Conservation (phyloP, 1,284 basidiomycete species). For the Fomitopsis schrenkii region DNA sequence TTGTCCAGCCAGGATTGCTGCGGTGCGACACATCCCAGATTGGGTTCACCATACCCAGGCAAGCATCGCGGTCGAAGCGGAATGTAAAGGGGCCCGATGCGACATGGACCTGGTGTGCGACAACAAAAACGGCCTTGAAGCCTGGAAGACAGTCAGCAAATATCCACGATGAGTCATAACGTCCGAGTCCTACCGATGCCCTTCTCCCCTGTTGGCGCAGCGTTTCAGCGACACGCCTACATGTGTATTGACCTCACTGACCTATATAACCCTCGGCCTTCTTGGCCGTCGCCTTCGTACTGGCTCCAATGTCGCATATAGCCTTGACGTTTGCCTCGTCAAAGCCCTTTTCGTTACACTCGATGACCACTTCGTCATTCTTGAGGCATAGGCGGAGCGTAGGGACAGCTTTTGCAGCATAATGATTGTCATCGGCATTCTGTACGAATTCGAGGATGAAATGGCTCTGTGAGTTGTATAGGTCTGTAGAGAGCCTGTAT, state of each 20-base stretch:
- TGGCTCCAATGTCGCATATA: background rate
- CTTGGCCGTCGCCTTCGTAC: background rate
- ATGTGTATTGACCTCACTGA: background rate
- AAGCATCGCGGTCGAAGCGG: background rate
- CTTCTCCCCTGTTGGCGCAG: background rate
- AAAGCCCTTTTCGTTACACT: background rate
- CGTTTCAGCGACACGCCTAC: background rate
- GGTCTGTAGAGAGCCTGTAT: background rate
- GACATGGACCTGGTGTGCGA: background rate
- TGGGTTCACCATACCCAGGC: background rate
- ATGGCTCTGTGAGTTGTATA: background rate
- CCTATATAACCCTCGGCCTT: background rate
- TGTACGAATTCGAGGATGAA: background rate
- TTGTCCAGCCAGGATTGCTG: background rate
- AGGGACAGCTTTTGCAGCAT: background rate
- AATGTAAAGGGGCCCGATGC: background rate
- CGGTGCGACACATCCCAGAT: background rate
- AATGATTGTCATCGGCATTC: background rate
- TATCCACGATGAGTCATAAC: too few species aligned
- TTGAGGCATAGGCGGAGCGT: background rate
- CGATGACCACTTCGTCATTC: background rate
- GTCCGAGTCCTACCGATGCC: background rate
- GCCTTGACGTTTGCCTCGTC: background rate
- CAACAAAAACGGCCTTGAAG: background rate
- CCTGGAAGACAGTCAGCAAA: background rate